Base-by-base conservation (phyloP, 2,329 filamentous ascomycete genomes). In the Fusarium sp. region DNA sequence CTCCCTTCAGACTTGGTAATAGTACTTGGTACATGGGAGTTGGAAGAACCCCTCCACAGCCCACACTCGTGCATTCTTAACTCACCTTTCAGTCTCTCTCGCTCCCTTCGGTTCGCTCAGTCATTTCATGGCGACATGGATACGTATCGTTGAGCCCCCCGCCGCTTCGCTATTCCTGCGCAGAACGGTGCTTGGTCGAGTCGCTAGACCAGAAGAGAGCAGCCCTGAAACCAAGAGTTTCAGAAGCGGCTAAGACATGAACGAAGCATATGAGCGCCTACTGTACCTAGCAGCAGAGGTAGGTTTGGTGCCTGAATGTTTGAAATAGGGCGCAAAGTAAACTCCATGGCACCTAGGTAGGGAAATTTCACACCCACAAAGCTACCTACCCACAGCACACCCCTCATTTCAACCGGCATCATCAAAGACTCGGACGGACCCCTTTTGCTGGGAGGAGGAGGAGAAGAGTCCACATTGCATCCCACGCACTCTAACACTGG, bases 331-430 rank as follows among this genome's bases (percentile, higher is more conserved):
- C 67, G 69, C 50, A 68, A 67, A 42, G 61, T 68, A 42, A 69
- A 68, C 40, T 49, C 20, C 8, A 25, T 46, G 20, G 42, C 23
- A 46, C 53, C 67, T 54, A 55, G 59, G 64, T 56, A 64, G 56
- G 63, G 27, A 58, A 62, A 38, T 58, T 58, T 64, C 54, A 55
- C 67, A 57, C 64, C 64, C 42, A 40, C 18, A 36, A n/a, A 53
- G 56, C 63, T 33, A 70, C 38, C 40, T 44, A 68, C 56, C 63
- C 67, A 70, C 67, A 64, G 20, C 38, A 68, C 67, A 61, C 67
- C 67, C 67, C 67, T 70, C 67, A 70, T 70, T 68, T 70, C 66
- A 49, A 55, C 67, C 67, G 63, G 67, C 67, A 67, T 67, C 67
- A 61, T 67, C 67, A 61, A 69, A 64, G 64, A 54, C 50, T 55